Evolutionary conservation across 768 basidiomycete species (phyloP).

Genomic region (Suillus americanus): DNA sequence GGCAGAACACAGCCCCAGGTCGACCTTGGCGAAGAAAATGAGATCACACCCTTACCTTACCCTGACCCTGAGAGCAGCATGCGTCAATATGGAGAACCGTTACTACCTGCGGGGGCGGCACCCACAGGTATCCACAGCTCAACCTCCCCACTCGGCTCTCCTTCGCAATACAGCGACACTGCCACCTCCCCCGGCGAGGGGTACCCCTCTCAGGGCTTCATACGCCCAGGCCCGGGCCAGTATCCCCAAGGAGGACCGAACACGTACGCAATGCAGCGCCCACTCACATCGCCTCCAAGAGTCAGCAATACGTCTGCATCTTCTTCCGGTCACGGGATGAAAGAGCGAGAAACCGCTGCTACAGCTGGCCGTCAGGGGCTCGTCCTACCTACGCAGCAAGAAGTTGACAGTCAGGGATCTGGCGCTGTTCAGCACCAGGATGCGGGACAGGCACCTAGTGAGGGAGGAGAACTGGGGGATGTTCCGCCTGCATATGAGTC

Average conservation of each 20-base stretch:
- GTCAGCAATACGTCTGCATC: background rate
- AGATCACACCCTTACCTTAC: slow-evolving; percentile 14
- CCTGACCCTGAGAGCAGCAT: slow-evolving; percentile 17
- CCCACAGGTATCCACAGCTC: background rate
- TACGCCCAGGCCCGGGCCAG: background rate
- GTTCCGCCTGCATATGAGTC: background rate
- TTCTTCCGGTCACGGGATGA: background rate
- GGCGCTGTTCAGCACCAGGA: background rate
- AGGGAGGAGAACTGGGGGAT: background rate
- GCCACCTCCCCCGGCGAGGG: slow-evolving; percentile 9
- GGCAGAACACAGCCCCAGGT: slow-evolving; percentile 26
- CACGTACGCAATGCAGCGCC: slow-evolving; percentile 14
- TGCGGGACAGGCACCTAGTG: background rate
- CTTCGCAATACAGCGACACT: slow-evolving; percentile 7
- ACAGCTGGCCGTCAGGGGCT: background rate
- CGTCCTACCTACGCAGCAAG: background rate
- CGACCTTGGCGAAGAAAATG: slow-evolving; percentile 31
- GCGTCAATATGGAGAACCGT: slow-evolving; percentile 21
- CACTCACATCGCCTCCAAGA: slow-evolving; percentile 16
- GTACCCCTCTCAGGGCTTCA: slow-evolving; percentile 9
- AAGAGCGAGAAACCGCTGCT: background rate
- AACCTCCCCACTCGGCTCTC: slow-evolving; percentile 7
- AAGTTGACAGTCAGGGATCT: background rate
- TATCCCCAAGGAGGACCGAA: background rate
- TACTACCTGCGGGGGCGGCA: background rate